Evolutionary conservation across 2,329 filamentous ascomycete genomes (phyloP), one percentile per base, ranked within the genome.

Genomic region (Phaeosphaeriaceae sp.): DNA sequence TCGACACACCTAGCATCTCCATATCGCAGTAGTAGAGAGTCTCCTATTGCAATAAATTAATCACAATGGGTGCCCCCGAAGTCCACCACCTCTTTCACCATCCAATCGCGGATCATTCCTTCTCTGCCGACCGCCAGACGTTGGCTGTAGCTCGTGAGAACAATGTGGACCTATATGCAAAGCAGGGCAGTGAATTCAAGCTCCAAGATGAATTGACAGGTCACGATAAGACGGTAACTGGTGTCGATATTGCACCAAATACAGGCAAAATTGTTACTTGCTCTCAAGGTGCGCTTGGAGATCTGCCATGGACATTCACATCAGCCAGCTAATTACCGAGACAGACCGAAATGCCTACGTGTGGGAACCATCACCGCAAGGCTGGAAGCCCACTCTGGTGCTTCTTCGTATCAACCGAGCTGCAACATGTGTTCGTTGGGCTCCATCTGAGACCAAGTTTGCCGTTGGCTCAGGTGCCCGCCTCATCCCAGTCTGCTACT

Each of bases 351-450:
- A 99, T 75, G 94, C 94, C 54, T 88, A 97, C 61, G 94, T 99
- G 44, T 99, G 94, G 94, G 94, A 99, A 72, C 90, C 90, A 16
- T 92, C 91, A n/a, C 84, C 90, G 1, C 83, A 85, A 33, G 93
- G 92, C 48, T 99, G 96, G 85, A 97, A 97, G 77, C 94, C 94
- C 3, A 99, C 94, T 0, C 85, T 99, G 45, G 94, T 99, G 15
- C 87, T 99, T 52, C 89, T 99, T 42, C 90, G 94, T 69, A 97
- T 99, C 78, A 97, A 96, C 78, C 87, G 94, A 54, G 94, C 94
- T 15, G 94, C 94, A 3, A 99, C 94, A 0, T 97, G 93, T 70
- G 94, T 97, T 42, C 90, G 94, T 67, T 99, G 94, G 94, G 95
- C 92, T 17, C 94, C 94, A 2, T 93, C 89, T 17, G 94, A 99